Base-by-base conservation (phyloP, 805 yeast genomes). In the Ogataea kodamae region DNA sequence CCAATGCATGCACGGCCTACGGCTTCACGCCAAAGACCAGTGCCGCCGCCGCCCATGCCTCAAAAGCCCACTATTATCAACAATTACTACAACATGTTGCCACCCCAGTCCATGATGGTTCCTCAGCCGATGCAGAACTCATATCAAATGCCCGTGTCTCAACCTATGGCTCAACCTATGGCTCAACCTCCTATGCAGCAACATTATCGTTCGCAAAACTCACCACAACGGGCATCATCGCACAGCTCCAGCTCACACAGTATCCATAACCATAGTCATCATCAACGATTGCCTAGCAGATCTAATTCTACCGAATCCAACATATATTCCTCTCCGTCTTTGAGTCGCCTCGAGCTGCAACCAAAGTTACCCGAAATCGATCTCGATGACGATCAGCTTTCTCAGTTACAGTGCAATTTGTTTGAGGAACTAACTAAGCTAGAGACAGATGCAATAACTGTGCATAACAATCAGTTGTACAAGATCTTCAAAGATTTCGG, bases 271-370 rank as follows among this genome's bases (percentile, higher is more conserved):
- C 35, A n/a, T 3, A 11, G n/a, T 2, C 16, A 10, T 11, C 31
- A 15, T 13, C 20, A 10, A 12, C 23, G 24, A 20, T 18, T 15
- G 5, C 28, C 33, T 10, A 19, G 18, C 6, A 26, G 37, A 12
- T 9, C 19, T 19, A 22, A 31, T 2, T 33, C 37, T 6, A 28
- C 27, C 13, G 37, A 33, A 11, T 28, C 37, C 3, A 38, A 42
- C 23, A 49, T 49, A 17, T 51, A 51, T 21, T 38, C 51, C 5
- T 46, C 48, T 5, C 37, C 50, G 8, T 42, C 49, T 8, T 30
- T 49, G 8, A 24, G 33, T 9, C 24, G 19, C 8, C 25, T 37
- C 14, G 38, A 36, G 6, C 5, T 35, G 18, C 32, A 35, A 14
- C 37, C 50, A n/a, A 36, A 31, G 23, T 28, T 51, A 9, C 57